Conservation (phyloP, 176 grass and related monocot species). For the Metroxylon sagu region DNA sequence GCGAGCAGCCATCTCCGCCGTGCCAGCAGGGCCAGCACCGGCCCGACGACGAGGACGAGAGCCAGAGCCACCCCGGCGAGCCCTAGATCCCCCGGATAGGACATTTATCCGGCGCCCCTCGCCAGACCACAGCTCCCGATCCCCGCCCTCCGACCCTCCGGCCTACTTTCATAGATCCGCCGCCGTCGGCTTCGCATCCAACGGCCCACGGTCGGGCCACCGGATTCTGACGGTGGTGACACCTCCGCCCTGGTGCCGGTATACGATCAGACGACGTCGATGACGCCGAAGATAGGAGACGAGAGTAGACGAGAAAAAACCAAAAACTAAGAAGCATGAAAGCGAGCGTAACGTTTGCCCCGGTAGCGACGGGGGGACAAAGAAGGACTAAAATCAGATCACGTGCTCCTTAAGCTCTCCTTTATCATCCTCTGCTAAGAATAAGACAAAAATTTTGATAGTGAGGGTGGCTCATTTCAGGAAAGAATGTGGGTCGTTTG, state of each 20-base stretch:
- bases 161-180: constrained; percentile 8
- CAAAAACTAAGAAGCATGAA: too few species aligned
- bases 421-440: too few species aligned
- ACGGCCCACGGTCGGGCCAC: background rate
- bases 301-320: background rate
- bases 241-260: background rate
- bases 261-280: background rate
- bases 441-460: too few species aligned
- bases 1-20: constrained; percentile 27
- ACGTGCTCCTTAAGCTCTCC: too few species aligned
- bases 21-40: constrained; percentile 20
- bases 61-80: constrained; percentile 10
- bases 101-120: constrained; percentile 7
- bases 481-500: too few species aligned
- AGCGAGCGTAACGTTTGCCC: too few species aligned
- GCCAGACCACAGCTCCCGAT: constrained; percentile 1
- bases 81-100: background rate
- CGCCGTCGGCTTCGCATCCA: background rate
- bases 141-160: background rate
- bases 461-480: too few species aligned
- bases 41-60: constrained; percentile 19
- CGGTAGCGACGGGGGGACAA: too few species aligned
- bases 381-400: too few species aligned
- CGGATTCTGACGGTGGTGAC: background rate
- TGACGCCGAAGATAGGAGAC: background rate